Percentiles rank a stretch among this genome's conserved stretches.
Conservation (phyloP, 2,329 filamentous ascomycete species). For the Colletotrichum tropicicola region DNA sequence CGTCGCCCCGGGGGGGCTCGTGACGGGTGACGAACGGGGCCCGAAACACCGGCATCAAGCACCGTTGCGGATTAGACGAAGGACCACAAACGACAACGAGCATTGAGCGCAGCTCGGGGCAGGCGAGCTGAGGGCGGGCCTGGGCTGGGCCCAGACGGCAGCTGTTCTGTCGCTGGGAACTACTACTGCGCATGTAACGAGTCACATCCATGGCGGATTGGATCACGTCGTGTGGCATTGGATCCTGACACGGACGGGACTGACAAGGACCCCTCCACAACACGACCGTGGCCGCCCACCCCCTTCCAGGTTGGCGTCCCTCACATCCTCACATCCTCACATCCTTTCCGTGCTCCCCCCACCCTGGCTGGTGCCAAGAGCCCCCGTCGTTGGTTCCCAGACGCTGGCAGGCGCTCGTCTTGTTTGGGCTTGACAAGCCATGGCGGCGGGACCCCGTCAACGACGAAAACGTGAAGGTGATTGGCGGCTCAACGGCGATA, state of each 20-base stretch:
- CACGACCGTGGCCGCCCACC: not conserved
- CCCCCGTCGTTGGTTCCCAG: constrained; percentile 24
- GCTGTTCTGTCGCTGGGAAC: not conserved
- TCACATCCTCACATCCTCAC: not conserved
- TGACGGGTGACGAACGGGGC: not conserved
- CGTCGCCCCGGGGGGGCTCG: not conserved
- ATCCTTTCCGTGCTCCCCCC: constrained; percentile 1
- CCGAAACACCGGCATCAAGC: not conserved
- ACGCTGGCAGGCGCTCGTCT: constrained; percentile 21
- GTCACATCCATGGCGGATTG: constrained; percentile 22
- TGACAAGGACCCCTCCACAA: constrained; percentile 9
- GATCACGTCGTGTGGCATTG: constrained; percentile 19
- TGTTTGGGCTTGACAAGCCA: constrained; percentile 29
- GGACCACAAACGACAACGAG: not conserved
- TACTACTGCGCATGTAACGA: not conserved
- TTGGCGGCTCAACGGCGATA: constrained; percentile 3
- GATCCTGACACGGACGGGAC: constrained; percentile 21
- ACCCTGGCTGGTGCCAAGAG: constrained; percentile 8
- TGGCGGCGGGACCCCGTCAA: constrained; percentile 14
- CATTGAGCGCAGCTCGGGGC: not conserved
- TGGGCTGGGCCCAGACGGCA: not conserved
- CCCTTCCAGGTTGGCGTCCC: not conserved
- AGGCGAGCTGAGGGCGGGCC: not conserved
- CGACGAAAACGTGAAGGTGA: constrained; percentile 2
- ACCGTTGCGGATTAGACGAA: not conserved